These are phyloP conservation scores for Fusarium devonianum DNA, from an alignment of 2,329 filamentous ascomycete species.

Conservation along the genomic window DNA sequence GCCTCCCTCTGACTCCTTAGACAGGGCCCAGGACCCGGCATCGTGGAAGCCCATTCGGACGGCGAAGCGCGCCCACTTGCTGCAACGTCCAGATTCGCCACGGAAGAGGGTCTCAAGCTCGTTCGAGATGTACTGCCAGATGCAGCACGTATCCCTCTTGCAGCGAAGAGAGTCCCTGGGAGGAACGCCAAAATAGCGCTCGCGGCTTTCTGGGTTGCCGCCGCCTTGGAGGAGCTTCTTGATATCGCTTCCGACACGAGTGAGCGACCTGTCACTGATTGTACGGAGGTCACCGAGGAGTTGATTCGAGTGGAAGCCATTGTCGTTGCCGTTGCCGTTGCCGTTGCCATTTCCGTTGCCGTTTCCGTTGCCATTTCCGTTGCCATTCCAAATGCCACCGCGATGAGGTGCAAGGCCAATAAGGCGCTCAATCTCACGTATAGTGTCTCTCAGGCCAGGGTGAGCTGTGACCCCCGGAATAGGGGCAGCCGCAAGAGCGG, in stretches of 20 bases:
- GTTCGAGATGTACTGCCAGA: constrained; percentile 54
- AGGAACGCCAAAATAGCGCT: constrained; percentile 37
- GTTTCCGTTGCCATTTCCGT: constrained; percentile 1
- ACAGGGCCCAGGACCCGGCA: constrained; percentile 53
- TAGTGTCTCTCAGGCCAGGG: constrained; percentile 35
- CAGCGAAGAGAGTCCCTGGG: constrained; percentile 39
- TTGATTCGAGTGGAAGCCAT: constrained; percentile 32
- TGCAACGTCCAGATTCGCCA: constrained; percentile 51
- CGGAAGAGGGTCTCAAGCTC: constrained; percentile 49
- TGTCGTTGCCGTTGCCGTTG: neutral
- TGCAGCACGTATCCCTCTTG: constrained; percentile 52
- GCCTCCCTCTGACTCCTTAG: constrained; percentile 44
- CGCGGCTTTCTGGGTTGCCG: constrained; percentile 39
- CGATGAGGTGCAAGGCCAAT: no score
- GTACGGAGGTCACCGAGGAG: constrained; percentile 51
- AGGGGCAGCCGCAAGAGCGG: constrained; percentile 31
- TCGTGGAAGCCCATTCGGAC: constrained; percentile 59
- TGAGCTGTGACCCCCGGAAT: constrained; percentile 27
- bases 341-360: neutral
- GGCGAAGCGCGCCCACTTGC: constrained; percentile 52
- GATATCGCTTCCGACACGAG: constrained; percentile 47
- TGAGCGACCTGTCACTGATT: constrained; percentile 43
- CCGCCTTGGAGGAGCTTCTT: constrained; percentile 47
- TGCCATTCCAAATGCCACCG: no score
- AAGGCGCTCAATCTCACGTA: constrained; percentile 34